These are phyloP conservation scores for Rubia peregrina DNA, from an alignment of 305 asterid genomes.

Conservation along the genomic window DNA sequence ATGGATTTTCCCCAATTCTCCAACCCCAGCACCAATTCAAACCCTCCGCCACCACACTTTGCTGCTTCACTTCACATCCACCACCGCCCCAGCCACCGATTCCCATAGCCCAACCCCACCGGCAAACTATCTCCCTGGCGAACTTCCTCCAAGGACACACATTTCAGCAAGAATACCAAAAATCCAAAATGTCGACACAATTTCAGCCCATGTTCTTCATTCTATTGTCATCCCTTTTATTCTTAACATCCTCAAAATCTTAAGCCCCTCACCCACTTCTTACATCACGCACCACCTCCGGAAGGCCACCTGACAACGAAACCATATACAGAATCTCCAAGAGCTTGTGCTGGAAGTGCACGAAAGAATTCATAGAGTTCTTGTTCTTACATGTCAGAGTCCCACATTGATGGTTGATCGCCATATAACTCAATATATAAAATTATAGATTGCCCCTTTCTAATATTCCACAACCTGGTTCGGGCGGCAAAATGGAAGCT, in stretches of 20 bases:
- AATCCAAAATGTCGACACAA: slow-evolving; percentile 6
- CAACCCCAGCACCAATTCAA: too few relatives aligned
- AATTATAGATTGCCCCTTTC: too few relatives aligned
- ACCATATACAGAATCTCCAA: slow-evolving; percentile 48
- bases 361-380: slow-evolving; percentile 46
- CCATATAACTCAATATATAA: too few relatives aligned
- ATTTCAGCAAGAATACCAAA: neutral
- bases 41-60: too few relatives aligned
- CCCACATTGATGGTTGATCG: too few relatives aligned
- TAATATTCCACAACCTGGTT: slow-evolving; percentile 62
- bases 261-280: slow-evolving; percentile 5
- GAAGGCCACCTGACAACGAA: slow-evolving; percentile 28
- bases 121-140: too few relatives aligned
- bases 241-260: neutral
- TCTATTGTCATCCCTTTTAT: slow-evolving; percentile 9
- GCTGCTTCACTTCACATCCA: too few relatives aligned
- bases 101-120: too few relatives aligned
- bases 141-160: neutral
- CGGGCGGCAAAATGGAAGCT: slow-evolving; percentile 51
- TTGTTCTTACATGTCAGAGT: too few relatives aligned
- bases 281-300: neutral
- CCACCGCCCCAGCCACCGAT: too few relatives aligned
- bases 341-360: slow-evolving; percentile 53
- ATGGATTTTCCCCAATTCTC: too few relatives aligned
- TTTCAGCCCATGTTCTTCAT: slow-evolving; percentile 6